Base-by-base conservation (phyloP, 1,139 yeast genomes). In the Candida sanyaensis region DNA sequence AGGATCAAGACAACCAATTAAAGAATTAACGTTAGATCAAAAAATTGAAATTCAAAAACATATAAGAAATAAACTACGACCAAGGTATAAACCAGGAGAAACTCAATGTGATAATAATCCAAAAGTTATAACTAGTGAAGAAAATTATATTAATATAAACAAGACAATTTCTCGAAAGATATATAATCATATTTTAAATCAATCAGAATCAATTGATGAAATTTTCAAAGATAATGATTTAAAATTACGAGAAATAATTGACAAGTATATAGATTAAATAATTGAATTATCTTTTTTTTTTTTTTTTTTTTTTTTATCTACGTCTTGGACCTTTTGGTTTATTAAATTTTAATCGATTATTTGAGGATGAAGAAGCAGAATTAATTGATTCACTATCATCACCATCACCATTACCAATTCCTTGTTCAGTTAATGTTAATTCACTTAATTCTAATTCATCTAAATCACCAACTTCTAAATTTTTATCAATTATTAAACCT, bases 391-490 rank as follows among this genome's bases (percentile, higher is more conserved):
- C 44, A 54, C 55, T 31, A 60, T 57, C 34, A 51, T n/a, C n/a
- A n/a, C n/a, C n/a, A n/a, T 55, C 5, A 6, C 12, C 29, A 10
- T 11, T 9, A 3, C 24, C 29, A 6, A 11, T 17, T 17, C 12
- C 21, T 33, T 33, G n/a, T 28, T 48, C 55, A 29, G 45, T 42
- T 4, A 39, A 51, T 55, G 65, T 53, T 53, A 73, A 55, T 41
- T 67, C 69, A 37, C 63, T 54, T 26, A 77, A 55, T 48, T 86
- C 90, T 43, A 86, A 62, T 57, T 86, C 93, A 40, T 75, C 78
- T 24, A 85, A 67, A 61, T 86, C 92, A 7, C 92, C 92, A 40
- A 84, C 81, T 61, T 86, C 92, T 24, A 84, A 59, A 11, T 73
- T 65, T 45, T 78, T 78, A 40, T 73, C 72, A 9, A 73, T 54